These are phyloP conservation scores for Trypanosoma caninum DNA, from an alignment of 208 protist genomes.

Conservation along the genomic window DNA sequence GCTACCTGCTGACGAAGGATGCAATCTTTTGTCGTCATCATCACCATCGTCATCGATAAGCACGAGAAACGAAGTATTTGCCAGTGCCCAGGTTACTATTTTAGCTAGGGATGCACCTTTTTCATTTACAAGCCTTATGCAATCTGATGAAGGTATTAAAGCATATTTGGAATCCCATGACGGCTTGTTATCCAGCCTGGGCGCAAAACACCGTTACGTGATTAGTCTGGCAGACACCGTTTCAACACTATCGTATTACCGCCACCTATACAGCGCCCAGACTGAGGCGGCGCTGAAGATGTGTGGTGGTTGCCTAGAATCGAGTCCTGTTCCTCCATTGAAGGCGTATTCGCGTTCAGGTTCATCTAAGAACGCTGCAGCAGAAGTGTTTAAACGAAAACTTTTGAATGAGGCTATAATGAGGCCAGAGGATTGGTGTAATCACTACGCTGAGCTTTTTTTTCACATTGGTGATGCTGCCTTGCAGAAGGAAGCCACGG, in stretches of 20 bases:
- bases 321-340: slow-evolving; percentile 52
- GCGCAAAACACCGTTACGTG: slow-evolving; percentile 57
- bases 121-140: slow-evolving; percentile 53
- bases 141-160: slow-evolving; percentile 39
- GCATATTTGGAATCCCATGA: slow-evolving; percentile 59
- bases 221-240: slow-evolving; percentile 84
- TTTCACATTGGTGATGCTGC: slow-evolving; percentile 76
- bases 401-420: slow-evolving; percentile 68
- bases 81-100: slow-evolving; percentile 80
- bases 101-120: slow-evolving; percentile 80
- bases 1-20: slow-evolving; percentile 63
- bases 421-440: slow-evolving; percentile 90
- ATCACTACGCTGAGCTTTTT: slow-evolving; percentile 79
- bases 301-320: slow-evolving; percentile 7
- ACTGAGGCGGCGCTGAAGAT: slow-evolving; percentile 13
- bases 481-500: slow-evolving; percentile 64
- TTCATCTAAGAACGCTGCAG: slow-evolving; percentile 35
- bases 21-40: slow-evolving; percentile 14
- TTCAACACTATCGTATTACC: slow-evolving; percentile 68
- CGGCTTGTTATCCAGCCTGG: slow-evolving; percentile 25
- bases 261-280: slow-evolving; percentile 48
- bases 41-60: not conserved
- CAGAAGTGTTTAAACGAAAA: slow-evolving; percentile 64
- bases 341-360: slow-evolving; percentile 48
- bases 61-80: slow-evolving; percentile 44